phyloP scores from a whole-genome alignment of 805 yeast species.

The Pichia membranifaciens region DNA sequence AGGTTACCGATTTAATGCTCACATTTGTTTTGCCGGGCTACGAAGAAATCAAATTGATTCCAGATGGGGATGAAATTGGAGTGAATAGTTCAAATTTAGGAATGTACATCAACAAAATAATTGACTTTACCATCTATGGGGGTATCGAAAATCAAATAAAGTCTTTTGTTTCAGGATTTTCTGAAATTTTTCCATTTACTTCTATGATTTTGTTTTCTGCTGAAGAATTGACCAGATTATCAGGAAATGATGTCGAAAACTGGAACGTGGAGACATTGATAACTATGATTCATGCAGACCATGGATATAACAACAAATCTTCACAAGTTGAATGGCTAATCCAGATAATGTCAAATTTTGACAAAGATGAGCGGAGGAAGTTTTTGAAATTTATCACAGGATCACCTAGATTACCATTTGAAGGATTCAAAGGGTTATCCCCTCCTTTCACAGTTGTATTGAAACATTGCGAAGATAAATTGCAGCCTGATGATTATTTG shows the following conservation, averaged over 20 bases:
- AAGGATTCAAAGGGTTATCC: constrained; percentile 77
- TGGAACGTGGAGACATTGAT: constrained; percentile 67
- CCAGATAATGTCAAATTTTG: constrained; percentile 53
- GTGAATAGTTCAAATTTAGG: constrained; percentile 52
- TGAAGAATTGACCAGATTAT: constrained; percentile 60
- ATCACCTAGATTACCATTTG: constrained; percentile 86
- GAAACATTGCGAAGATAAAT: constrained; percentile 68
- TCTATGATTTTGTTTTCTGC: constrained; percentile 70
- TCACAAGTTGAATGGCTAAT: constrained; percentile 54
- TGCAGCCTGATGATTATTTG: constrained; percentile 67
- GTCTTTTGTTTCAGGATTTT: constrained; percentile 74
- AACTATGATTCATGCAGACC: constrained; percentile 72
- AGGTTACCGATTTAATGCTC: constrained; percentile 50
- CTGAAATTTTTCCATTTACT: constrained; percentile 71
- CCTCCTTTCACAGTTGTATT: constrained; percentile 87
- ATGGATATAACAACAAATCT: constrained; percentile 78
- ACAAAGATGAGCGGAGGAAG: constrained; percentile 50
- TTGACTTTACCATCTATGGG: constrained; percentile 50
- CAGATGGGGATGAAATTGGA: constrained; percentile 45
- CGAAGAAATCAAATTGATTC: constrained; percentile 50
- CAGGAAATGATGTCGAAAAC: constrained; percentile 81
- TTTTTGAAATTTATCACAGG: constrained; percentile 90
- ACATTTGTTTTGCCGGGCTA: constrained; percentile 76
- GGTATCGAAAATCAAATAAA: constrained; percentile 64
- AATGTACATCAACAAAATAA: constrained; percentile 48